phyloP scores from a whole-genome alignment of 306 rosid genomes.

The Aeschynomene evenia region DNA sequence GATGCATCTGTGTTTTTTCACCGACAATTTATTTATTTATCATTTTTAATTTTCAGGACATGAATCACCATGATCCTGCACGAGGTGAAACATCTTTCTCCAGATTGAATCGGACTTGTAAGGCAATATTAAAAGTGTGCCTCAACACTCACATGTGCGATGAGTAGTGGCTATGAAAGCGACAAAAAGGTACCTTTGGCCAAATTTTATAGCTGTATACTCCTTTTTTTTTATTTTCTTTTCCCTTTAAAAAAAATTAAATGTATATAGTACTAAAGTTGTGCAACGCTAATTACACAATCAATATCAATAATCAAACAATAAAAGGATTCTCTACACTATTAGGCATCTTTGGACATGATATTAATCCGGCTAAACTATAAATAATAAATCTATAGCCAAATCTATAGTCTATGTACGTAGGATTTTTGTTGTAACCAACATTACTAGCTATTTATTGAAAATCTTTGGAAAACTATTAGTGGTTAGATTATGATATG shows the following conservation, averaged over 20 bases:
- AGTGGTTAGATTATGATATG: background rate
- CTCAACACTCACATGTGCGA: conserved; percentile 9
- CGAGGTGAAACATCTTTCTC: background rate
- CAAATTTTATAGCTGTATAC: background rate
- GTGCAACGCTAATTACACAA: background rate
- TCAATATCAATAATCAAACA: background rate
- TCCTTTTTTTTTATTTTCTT: background rate
- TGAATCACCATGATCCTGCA: conserved; percentile 17
- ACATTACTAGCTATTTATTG: background rate
- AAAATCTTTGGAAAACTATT: background rate
- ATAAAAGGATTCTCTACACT: background rate
- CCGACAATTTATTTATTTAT: conserved; percentile 15
- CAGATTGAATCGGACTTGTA: background rate
- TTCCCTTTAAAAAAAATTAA: background rate
- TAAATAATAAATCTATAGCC: background rate
- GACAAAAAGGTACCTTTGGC: conserved; percentile 27
- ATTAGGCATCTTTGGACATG: background rate
- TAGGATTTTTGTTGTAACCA: background rate
- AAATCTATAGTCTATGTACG: background rate
- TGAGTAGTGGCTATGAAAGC: background rate
- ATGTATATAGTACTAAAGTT: background rate
- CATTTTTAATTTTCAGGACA: background rate
- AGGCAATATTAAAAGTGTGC: conserved; percentile 6
- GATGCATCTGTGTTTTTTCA: background rate
- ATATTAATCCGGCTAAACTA: background rate